These are phyloP conservation scores for Macrolepiota fuliginosa DNA, from an alignment of 768 basidiomycete genomes.

Conservation along the genomic window DNA sequence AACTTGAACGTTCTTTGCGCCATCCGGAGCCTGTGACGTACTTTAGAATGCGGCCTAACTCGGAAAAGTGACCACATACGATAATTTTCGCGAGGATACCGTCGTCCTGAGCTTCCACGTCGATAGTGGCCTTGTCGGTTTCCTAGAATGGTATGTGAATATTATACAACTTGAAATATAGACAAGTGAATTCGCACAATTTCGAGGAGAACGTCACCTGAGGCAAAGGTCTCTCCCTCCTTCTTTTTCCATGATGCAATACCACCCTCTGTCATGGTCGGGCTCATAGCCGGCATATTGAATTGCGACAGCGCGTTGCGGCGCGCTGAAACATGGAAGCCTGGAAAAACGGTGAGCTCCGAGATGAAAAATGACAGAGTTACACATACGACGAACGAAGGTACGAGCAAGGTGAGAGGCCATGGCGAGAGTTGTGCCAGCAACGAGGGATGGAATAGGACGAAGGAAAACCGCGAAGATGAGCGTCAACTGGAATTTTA, in stretches of 20 bases:
- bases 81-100: constrained; percentile 97
- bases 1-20: constrained; percentile 83
- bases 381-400: constrained; percentile 59
- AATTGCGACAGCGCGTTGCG: constrained; percentile 82
- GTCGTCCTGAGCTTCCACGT: constrained; percentile 98
- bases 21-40: constrained; percentile 63
- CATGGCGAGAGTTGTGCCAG: constrained; percentile 38
- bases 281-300: constrained; percentile 98
- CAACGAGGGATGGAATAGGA: constrained; percentile 20
- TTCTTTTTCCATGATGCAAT: constrained; percentile 97
- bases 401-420: constrained; percentile 63
- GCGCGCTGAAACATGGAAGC: constrained; percentile 78
- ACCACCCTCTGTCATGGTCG: constrained; percentile 99
- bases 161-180: background rate
- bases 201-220: constrained; percentile 94
- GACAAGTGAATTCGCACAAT: constrained; percentile 56
- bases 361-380: background rate
- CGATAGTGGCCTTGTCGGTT: constrained; percentile 99
- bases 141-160: constrained; percentile 54
- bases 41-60: constrained; percentile 1
- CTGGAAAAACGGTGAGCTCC: constrained; percentile 37
- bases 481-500: constrained; percentile 21
- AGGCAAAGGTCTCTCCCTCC: constrained; percentile 87
- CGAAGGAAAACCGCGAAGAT: constrained; percentile 10
- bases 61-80: constrained; percentile 43